Base-by-base conservation (phyloP, 306 rosid species). In the Neltuma alba region DNA sequence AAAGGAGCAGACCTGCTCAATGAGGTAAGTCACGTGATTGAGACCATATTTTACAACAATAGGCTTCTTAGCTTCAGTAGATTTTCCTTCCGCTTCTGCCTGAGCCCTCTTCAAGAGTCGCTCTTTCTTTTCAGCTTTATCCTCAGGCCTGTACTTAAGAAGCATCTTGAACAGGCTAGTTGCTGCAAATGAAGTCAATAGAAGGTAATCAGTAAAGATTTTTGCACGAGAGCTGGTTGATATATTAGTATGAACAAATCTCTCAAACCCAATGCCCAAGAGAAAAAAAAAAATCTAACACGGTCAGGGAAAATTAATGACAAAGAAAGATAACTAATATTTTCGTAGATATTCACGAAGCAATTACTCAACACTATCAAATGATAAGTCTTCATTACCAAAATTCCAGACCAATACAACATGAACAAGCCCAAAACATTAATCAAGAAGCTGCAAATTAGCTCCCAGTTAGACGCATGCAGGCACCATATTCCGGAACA, bases 111-210 rank as follows among this genome's bases (percentile, higher is more conserved):
- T n/a, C n/a, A n/a, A n/a, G n/a, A n/a, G n/a, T n/a, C n/a, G n/a
- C n/a, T n/a, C n/a, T n/a, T n/a, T n/a, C n/a, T n/a, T n/a, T n/a
- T n/a, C n/a, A n/a, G n/a, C n/a, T n/a, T n/a, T n/a, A n/a, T n/a
- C n/a, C n/a, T n/a, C n/a, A n/a, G n/a, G n/a, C n/a, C n/a, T n/a
- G n/a, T n/a, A n/a, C n/a, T n/a, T n/a, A n/a, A n/a, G n/a, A n/a
- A n/a, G n/a, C n/a, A n/a, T 79, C 89, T 91, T 93, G 77, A 93
- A 93, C 66, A 93, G 76, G 73, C 76, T 91, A 23, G 92, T 87
- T 1, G 96, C 97, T 91, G 84, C 84, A 81, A 1, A 64, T 23
- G 12, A 37, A 30, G 70, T 11, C 36, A 13, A 7, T 18, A 7
- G 48, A n/a, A 55, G 52, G 11, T 15, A 31, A 76, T 16, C 31